phyloP scores from a whole-genome alignment of 768 basidiomycete genomes.

The Leccinellum luteum region DNA sequence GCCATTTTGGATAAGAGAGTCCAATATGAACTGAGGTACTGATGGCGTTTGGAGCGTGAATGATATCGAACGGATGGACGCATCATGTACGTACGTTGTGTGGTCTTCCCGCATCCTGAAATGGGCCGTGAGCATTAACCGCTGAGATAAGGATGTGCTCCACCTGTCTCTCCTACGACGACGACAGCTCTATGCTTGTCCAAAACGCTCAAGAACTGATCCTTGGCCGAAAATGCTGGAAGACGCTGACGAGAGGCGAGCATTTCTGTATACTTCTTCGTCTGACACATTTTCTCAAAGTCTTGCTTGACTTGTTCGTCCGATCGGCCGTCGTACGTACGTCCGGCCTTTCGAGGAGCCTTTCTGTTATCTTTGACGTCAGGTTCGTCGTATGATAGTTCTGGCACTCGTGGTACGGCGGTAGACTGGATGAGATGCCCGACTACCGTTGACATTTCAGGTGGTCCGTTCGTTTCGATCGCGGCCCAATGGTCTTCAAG shows the following conservation, averaged over 20 bases:
- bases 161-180: conserved; percentile 89
- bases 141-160: conserved; percentile 4
- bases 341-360: not conserved
- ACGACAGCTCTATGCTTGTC: conserved; percentile 66
- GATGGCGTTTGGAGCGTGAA: conserved; percentile 1
- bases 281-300: conserved; percentile 46
- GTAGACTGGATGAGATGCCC: conserved; percentile 27
- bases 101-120: conserved; percentile 86
- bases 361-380: not conserved
- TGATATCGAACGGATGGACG: not conserved
- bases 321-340: conserved; percentile 40
- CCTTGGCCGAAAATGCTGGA: conserved; percentile 72
- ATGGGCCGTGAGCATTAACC: conserved; percentile 1
- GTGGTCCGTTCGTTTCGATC: conserved; percentile 69
- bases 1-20: conserved; percentile 64
- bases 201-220: conserved; percentile 59
- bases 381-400: conserved; percentile 2
- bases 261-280: conserved; percentile 54
- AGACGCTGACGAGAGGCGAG: conserved; percentile 55
- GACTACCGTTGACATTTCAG: conserved; percentile 68
- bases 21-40: conserved; percentile 91
- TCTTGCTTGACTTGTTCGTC: conserved; percentile 49
- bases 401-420: conserved; percentile 15
- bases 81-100: conserved; percentile 54
- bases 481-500: conserved; percentile 70